These are phyloP conservation scores for Umbelopsis isabellina DNA, from an alignment of 192 early-diverging fungal species.

Conservation along the genomic window DNA sequence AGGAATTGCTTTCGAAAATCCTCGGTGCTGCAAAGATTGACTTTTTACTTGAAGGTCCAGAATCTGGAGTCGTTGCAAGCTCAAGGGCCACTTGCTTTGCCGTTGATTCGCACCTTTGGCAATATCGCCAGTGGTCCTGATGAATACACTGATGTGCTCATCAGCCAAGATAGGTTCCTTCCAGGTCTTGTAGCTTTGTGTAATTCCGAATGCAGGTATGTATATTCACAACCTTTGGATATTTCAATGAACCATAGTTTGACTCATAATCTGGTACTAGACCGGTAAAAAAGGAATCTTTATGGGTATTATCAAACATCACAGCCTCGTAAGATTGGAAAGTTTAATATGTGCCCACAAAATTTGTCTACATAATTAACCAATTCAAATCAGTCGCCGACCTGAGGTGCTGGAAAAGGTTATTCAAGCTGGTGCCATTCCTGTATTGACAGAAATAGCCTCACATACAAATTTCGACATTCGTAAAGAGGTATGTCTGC, in stretches of 20 bases:
- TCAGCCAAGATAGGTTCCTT: conserved; percentile 55
- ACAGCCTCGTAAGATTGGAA: conserved; percentile 50
- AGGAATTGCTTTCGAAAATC: not conserved
- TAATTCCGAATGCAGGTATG: conserved; percentile 56
- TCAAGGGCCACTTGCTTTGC: conserved; percentile 50
- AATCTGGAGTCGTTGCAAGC: conserved; percentile 42
- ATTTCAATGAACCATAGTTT: not conserved
- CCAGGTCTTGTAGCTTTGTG: conserved; percentile 43
- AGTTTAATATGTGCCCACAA: too few species aligned
- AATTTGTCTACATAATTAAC: not conserved
- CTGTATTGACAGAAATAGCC: conserved; percentile 59
- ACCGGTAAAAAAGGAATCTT: conserved; percentile 69
- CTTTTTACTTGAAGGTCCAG: conserved; percentile 38
- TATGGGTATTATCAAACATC: conserved; percentile 74
- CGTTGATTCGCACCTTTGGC: conserved; percentile 67
- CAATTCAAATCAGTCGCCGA: conserved; percentile 21
- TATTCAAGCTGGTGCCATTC: conserved; percentile 53
- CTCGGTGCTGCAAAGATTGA: too few species aligned
- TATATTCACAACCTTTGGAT: not conserved
- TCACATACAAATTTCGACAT: conserved; percentile 68
- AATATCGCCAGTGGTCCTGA: conserved; percentile 71
- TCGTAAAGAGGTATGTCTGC: conserved; percentile 56
- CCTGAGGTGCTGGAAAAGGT: conserved; percentile 51
- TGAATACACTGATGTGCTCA: conserved; percentile 52
- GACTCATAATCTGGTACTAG: conserved; percentile 26